Conservation (phyloP, 2,329 filamentous ascomycete species). For the Nothomitra cinnamomea region DNA sequence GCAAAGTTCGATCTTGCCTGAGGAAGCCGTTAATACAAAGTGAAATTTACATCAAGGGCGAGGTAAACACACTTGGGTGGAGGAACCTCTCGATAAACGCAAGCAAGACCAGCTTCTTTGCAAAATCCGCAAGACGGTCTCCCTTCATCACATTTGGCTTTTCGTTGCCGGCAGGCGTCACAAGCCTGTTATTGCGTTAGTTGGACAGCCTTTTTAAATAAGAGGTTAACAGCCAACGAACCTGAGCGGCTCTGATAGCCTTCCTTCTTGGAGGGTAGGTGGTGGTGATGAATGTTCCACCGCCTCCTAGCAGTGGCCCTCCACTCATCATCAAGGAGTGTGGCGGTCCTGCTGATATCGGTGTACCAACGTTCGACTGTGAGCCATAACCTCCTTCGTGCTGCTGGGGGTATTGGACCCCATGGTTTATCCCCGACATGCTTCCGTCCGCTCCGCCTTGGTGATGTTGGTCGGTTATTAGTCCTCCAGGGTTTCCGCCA, state of each 20-base stretch:
- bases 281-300: constrained; percentile 7
- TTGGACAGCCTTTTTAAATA: constrained; percentile 10
- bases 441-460: background rate
- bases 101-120: constrained; percentile 67
- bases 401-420: background rate
- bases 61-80: constrained; percentile 56
- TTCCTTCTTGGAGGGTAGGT: constrained; percentile 35
- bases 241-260: constrained; percentile 37
- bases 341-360: background rate
- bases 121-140: constrained; percentile 71
- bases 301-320: background rate
- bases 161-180: constrained; percentile 71
- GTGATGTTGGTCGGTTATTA: background rate
- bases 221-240: background rate
- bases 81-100: constrained; percentile 78
- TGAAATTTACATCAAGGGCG: constrained; percentile 7
- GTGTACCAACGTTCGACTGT: background rate
- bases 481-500: background rate
- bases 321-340: background rate
- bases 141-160: constrained; percentile 82
- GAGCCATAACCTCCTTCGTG: background rate
- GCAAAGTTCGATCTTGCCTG: constrained; percentile 31
- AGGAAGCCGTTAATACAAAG: constrained; percentile 4
- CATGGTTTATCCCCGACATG: constrained; percentile 1
- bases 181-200: constrained; percentile 46